phyloP scores from a whole-genome alignment of 1,139 yeast species.

The Kurtzmaniella natalensis region DNA sequence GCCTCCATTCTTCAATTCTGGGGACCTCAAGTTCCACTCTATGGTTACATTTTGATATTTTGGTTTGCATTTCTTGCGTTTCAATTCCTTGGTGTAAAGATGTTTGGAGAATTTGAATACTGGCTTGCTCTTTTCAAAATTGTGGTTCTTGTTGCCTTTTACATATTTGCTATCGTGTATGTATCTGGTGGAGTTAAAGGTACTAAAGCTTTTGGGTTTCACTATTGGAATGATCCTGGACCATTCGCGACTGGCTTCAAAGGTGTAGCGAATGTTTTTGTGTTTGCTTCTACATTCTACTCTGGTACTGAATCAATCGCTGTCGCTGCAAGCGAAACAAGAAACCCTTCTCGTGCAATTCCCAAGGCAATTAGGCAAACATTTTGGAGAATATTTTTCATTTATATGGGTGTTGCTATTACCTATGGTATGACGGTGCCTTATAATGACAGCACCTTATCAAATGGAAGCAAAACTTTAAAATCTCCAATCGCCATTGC shows the following conservation, averaged over 20 bases:
- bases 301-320: constrained; percentile 59
- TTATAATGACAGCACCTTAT: constrained; percentile 38
- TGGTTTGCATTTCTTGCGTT: constrained; percentile 52
- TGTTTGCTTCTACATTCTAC: constrained; percentile 60
- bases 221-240: constrained; percentile 51
- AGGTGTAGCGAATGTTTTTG: constrained; percentile 68
- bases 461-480: constrained; percentile 22
- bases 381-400: constrained; percentile 46
- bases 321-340: constrained; percentile 52
- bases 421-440: constrained; percentile 55
- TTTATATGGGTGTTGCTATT: constrained; percentile 52
- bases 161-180: constrained; percentile 54
- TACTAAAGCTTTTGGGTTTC: constrained; percentile 48
- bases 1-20: constrained; percentile 52
- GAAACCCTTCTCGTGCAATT: constrained; percentile 51
- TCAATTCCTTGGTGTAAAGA: constrained; percentile 53
- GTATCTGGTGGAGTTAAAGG: constrained; percentile 65
- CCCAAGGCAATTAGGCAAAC: constrained; percentile 60
- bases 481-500: constrained; percentile 45
- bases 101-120: constrained; percentile 66
- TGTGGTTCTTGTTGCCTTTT: constrained; percentile 51
- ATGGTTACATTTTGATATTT: constrained; percentile 53
- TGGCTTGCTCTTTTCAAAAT: constrained; percentile 59
- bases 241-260: constrained; percentile 52
- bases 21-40: constrained; percentile 58